Conservation (phyloP, 1,139 yeast genomes). For the Pichia sp. region DNA sequence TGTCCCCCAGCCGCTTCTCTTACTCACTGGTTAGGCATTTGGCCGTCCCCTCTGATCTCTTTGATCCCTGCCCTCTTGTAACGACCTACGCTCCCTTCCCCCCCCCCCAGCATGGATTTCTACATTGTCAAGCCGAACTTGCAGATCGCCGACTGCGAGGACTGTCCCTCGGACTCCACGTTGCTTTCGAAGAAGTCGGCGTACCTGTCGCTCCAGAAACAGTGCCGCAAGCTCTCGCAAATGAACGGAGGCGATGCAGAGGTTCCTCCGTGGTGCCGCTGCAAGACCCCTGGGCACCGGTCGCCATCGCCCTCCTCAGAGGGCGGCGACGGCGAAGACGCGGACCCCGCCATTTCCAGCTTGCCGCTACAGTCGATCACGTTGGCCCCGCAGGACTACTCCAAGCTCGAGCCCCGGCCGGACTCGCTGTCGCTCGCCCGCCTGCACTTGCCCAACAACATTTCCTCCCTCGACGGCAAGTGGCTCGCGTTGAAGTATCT, state of each 20-base stretch:
- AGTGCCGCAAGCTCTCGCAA: slow-evolving; percentile 12
- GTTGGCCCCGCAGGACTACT: slow-evolving; percentile 10
- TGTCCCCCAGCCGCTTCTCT: background rate
- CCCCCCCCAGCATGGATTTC: slow-evolving; percentile 21
- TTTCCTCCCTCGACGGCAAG: slow-evolving; percentile 2
- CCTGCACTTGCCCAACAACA: slow-evolving; percentile 11
- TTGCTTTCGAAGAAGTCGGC: slow-evolving; percentile 19
- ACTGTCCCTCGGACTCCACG: slow-evolving; percentile 19
- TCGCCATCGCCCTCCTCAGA: too few relatives aligned
- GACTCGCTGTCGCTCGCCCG: slow-evolving; percentile 1
- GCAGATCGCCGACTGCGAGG: slow-evolving; percentile 28
- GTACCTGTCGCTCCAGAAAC: slow-evolving; percentile 18
- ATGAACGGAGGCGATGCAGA: background rate
- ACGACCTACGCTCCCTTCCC: background rate
- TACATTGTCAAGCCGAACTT: slow-evolving; percentile 33
- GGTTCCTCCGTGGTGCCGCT: slow-evolving; percentile 15
- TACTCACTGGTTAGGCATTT: background rate
- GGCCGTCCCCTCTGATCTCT: background rate
- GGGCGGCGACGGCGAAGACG: background rate
- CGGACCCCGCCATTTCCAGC: background rate
- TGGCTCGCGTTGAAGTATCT: slow-evolving; percentile 25
- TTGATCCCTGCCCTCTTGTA: background rate
- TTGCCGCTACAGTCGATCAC: slow-evolving; percentile 17
- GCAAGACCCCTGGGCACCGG: background rate
- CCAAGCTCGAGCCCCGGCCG: slow-evolving; percentile 1